phyloP scores from a whole-genome alignment of 2,329 filamentous ascomycete species.

The Tetracladium maxilliforme region DNA sequence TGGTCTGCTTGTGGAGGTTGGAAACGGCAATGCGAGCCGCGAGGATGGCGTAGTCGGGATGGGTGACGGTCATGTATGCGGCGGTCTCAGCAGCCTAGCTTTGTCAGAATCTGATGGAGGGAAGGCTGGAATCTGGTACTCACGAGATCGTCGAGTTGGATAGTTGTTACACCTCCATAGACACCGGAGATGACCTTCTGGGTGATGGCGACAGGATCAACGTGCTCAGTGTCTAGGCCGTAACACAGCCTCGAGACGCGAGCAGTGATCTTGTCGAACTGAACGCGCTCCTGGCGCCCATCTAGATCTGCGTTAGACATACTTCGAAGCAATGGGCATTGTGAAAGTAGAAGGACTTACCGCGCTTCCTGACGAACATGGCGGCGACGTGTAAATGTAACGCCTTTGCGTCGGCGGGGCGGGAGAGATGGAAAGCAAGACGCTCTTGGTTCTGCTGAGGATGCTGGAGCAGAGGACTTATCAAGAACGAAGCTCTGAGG shows the following conservation, averaged over 20 bases:
- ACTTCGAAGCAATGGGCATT: slow-evolving; percentile 3
- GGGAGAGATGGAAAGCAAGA: too few relatives aligned
- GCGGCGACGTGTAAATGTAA: too few relatives aligned
- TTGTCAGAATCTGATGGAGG: slow-evolving; percentile 8
- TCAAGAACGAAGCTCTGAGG: slow-evolving; percentile 1
- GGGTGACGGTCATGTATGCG: slow-evolving; percentile 98
- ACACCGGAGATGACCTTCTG: slow-evolving; percentile 99
- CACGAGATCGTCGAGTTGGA: slow-evolving; percentile 94
- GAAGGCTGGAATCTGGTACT: slow-evolving; percentile 18
- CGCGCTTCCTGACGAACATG: slow-evolving; percentile 19
- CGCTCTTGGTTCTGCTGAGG: too few relatives aligned
- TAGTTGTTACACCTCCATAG: slow-evolving; percentile 92
- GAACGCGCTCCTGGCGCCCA: slow-evolving; percentile 98
- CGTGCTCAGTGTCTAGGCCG: slow-evolving; percentile 86
- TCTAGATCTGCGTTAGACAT: slow-evolving; percentile 35
- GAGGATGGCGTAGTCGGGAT: slow-evolving; percentile 97
- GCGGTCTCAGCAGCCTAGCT: slow-evolving; percentile 88
- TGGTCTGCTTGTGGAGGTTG: slow-evolving; percentile 99
- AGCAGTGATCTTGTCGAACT: slow-evolving; percentile 99
- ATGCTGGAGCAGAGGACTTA: too few relatives aligned
- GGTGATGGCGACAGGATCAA: slow-evolving; percentile 95
- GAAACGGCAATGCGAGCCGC: slow-evolving; percentile 97
- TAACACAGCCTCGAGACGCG: slow-evolving; percentile 97
- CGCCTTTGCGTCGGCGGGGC: too few relatives aligned
- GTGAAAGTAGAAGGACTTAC: slow-evolving; percentile 10